phyloP scores from a whole-genome alignment of 768 basidiomycete species.

The Rhodotorula paludigena region DNA sequence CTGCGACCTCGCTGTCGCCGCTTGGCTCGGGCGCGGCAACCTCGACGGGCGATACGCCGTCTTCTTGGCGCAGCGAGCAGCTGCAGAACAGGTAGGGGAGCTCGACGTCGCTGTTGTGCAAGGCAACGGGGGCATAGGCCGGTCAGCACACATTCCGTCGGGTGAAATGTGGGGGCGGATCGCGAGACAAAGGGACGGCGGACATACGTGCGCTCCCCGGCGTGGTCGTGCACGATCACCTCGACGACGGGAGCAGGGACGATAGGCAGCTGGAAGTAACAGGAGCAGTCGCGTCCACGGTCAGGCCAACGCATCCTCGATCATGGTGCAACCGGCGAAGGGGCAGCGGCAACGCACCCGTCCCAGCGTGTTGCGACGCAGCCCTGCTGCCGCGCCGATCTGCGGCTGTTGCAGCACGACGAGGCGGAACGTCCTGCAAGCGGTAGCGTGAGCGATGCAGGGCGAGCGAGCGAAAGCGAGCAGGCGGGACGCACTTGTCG shows the following conservation, averaged over 20 bases:
- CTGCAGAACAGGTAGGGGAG: slow-evolving; percentile 83
- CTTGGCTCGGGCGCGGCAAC: slow-evolving; percentile 46
- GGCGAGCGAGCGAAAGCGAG: too few relatives aligned
- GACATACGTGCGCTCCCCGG: slow-evolving; percentile 71
- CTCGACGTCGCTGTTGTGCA: slow-evolving; percentile 63
- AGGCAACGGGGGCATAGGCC: slow-evolving; percentile 5
- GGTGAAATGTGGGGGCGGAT: too few relatives aligned
- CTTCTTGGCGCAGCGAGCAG: slow-evolving; percentile 66
- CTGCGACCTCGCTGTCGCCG: slow-evolving; percentile 40
- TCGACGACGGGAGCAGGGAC: slow-evolving; percentile 72
- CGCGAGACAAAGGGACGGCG: slow-evolving; percentile 34
- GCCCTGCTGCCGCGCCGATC: slow-evolving; percentile 72
- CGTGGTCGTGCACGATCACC: slow-evolving; percentile 66
- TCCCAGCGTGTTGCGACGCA: slow-evolving; percentile 19
- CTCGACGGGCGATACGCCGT: slow-evolving; percentile 62
- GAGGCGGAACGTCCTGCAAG: slow-evolving; percentile 62
- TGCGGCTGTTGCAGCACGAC: slow-evolving; percentile 80
- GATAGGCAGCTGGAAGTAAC: slow-evolving; percentile 57
- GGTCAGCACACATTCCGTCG: slow-evolving; percentile 12
- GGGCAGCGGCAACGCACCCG: too few relatives aligned
- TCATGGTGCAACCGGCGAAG: too few relatives aligned
- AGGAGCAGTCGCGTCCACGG: neutral
- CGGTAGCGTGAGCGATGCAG: too few relatives aligned
- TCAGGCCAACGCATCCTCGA: too few relatives aligned
- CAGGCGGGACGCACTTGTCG: slow-evolving; percentile 9